A percentile compares a stretch with the other conserved stretches of the same genome.
Evolutionary conservation across 2,329 filamentous ascomycete genomes (phyloP).

Genomic region (Alternaria postmessia): DNA sequence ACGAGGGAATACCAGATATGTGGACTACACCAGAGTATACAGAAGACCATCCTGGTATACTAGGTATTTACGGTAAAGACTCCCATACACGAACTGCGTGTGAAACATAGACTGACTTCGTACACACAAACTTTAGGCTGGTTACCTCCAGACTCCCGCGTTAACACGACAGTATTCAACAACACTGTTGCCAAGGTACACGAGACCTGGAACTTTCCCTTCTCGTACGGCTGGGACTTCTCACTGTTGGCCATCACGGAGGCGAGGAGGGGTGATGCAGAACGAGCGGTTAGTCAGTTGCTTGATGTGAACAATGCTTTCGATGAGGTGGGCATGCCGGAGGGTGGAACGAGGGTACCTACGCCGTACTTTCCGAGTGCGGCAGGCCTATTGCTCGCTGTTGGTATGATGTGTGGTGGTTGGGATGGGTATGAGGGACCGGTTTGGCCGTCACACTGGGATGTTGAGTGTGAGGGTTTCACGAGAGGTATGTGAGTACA

Average conservation of each 20-base stretch:
- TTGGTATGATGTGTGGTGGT: constrained; percentile 65
- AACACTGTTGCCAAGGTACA: constrained; percentile 41
- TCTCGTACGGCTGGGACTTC: constrained; percentile 49
- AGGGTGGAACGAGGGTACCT: constrained; percentile 61
- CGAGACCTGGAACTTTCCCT: constrained; percentile 47
- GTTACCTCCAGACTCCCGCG: constrained; percentile 39
- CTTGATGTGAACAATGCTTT: constrained; percentile 62
- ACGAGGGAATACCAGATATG: constrained; percentile 58
- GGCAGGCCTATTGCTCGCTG: constrained; percentile 59
- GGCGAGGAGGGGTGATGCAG: constrained; percentile 37
- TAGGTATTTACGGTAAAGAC: constrained; percentile 36
- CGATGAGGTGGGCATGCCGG: constrained; percentile 65
- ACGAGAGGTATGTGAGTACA: constrained; percentile 30
- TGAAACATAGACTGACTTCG: neutral
- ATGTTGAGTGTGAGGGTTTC: constrained; percentile 60
- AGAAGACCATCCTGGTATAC: constrained; percentile 44
- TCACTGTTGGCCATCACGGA: constrained; percentile 44
- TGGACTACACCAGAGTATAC: constrained; percentile 39
- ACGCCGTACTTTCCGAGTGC: constrained; percentile 67
- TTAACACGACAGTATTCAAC: constrained; percentile 42
- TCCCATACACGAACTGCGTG: neutral
- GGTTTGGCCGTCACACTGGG: constrained; percentile 60
- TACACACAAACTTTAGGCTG: constrained; percentile 18
- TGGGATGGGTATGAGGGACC: constrained; percentile 61
- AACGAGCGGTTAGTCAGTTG: constrained; percentile 49